Percentiles rank a stretch among this genome's conserved stretches.
Evolutionary conservation across 2,329 filamentous ascomycete species (phyloP).

Genomic region (Epichloe gansuensis): DNA sequence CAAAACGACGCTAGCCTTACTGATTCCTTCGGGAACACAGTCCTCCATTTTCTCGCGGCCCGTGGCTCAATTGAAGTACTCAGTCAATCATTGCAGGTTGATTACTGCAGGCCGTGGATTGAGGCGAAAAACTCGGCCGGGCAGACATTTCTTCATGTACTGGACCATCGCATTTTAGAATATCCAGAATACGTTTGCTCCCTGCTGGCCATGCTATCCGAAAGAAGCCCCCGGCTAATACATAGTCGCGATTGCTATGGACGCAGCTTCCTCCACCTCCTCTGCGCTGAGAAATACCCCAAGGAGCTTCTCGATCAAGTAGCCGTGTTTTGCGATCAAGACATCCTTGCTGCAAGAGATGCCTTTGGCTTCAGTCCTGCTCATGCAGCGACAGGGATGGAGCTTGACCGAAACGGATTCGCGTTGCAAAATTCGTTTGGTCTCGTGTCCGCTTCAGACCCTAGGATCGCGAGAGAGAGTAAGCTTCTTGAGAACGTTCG

Average conservation of each 20-base stretch:
- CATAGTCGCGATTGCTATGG: constrained; percentile 35
- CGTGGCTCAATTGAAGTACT: constrained; percentile 17
- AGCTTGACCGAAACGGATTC: neutral
- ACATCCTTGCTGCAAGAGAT: constrained; percentile 29
- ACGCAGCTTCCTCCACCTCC: constrained; percentile 38
- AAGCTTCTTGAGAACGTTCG: constrained; percentile 13
- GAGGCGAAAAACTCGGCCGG: constrained; percentile 27
- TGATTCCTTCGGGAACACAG: constrained; percentile 35
- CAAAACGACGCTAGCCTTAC: constrained; percentile 7
- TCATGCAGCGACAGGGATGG: constrained; percentile 1
- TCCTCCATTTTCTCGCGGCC: constrained; percentile 33
- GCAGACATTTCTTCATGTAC: constrained; percentile 36
- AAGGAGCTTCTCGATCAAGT: constrained; percentile 19
- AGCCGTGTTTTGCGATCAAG: constrained; percentile 20
- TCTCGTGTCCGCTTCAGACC: constrained; percentile 3
- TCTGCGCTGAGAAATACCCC: constrained; percentile 13
- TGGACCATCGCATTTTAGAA: constrained; percentile 23
- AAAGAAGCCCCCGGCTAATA: constrained; percentile 17
- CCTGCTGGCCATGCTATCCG: constrained; percentile 13
- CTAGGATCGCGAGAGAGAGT: constrained; percentile 9
- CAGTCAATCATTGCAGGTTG: constrained; percentile 13
- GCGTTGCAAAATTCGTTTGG: constrained; percentile 3
- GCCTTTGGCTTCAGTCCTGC: constrained; percentile 30
- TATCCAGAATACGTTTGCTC: constrained; percentile 15
- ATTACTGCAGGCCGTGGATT: constrained; percentile 11